These are phyloP conservation scores for Paraphoma chrysanthemicola DNA, from an alignment of 2,329 filamentous ascomycete genomes.

Conservation along the genomic window DNA sequence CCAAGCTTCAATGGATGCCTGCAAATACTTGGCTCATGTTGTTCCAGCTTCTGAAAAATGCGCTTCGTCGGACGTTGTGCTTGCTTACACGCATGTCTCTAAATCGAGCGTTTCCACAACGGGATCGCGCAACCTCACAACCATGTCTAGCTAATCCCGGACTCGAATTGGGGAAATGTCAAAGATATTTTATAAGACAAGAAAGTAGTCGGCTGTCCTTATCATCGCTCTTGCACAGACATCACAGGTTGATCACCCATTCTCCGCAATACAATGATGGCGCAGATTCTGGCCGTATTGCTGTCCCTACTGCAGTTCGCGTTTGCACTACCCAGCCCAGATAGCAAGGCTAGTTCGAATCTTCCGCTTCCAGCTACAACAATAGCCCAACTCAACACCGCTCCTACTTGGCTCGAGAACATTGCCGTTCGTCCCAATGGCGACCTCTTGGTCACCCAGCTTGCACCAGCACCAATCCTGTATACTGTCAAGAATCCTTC, in stretches of 20 bases:
- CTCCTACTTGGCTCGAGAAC: slow-evolving; percentile 14
- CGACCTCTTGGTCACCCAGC: slow-evolving; percentile 12
- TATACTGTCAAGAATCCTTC: slow-evolving; percentile 5
- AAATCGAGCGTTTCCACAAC: background rate
- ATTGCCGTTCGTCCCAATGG: slow-evolving; percentile 11
- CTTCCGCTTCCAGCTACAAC: slow-evolving; percentile 5
- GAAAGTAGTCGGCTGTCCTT: too few species aligned
- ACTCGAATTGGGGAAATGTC: too few species aligned
- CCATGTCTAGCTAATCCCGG: too few species aligned
- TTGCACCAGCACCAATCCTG: slow-evolving; percentile 3
- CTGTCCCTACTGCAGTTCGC: background rate
- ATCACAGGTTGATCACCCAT: background rate
- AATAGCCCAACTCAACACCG: slow-evolving; percentile 8
- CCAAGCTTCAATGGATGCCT: too few species aligned
- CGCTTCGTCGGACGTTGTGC: background rate
- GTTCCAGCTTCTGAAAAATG: too few species aligned
- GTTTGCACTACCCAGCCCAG: background rate
- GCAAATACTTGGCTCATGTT: too few species aligned
- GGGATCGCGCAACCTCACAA: background rate
- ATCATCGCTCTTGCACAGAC: too few species aligned
- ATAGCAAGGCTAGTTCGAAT: background rate
- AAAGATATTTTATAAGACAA: too few species aligned
- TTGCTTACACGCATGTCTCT: background rate
- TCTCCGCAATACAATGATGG: background rate
- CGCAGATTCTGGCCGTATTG: background rate